Conservation (phyloP, 2,329 filamentous ascomycete genomes). For the Coniochaeta prunicola region DNA sequence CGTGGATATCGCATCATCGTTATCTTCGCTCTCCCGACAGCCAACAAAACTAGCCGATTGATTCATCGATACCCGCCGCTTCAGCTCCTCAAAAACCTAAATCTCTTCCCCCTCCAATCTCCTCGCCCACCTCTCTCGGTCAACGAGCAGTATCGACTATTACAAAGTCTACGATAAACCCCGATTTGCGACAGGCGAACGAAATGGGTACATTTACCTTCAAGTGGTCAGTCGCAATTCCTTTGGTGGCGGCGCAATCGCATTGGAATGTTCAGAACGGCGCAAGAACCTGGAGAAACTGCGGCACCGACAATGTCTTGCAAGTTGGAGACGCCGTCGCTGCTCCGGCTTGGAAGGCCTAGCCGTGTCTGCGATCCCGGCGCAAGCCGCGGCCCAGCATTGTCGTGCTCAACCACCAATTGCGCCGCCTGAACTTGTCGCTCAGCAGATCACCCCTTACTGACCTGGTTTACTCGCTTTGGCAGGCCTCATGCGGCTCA, state of each 20-base stretch:
- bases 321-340: neutral
- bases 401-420: neutral
- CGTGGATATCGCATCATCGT: neutral
- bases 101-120: neutral
- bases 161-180: neutral
- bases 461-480: constrained; percentile 14
- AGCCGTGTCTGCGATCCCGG: neutral
- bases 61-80: neutral
- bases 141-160: neutral
- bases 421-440: neutral
- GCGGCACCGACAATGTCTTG: neutral
- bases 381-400: neutral
- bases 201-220: constrained; percentile 62
- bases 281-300: neutral
- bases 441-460: neutral
- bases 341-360: neutral
- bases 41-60: neutral
- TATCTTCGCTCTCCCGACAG: neutral
- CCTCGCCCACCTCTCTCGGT: neutral
- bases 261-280: neutral
- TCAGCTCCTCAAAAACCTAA: neutral
- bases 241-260: neutral
- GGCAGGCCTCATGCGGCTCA: constrained; percentile 74
- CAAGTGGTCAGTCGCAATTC: constrained; percentile 51
- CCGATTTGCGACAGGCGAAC: neutral